Evolutionary conservation across 2,329 filamentous ascomycete species (phyloP).

Genomic region (Cercospora sojina): DNA sequence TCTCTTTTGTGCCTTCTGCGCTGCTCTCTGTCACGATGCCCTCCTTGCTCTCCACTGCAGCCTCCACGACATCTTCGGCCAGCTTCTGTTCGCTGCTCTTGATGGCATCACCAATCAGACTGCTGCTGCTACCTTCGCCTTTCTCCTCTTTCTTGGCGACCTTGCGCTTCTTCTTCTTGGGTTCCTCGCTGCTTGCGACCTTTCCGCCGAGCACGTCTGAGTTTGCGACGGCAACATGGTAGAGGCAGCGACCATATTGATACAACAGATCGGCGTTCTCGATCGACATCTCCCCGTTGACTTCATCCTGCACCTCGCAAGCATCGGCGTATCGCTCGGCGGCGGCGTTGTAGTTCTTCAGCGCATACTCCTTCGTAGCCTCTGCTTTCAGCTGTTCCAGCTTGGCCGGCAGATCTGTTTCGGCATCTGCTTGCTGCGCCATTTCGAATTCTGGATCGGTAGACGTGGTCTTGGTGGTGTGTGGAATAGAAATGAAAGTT

Average conservation of each 20-base stretch:
- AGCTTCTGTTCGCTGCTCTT: slow-evolving; percentile 42
- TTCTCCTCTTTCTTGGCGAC: slow-evolving; percentile 29
- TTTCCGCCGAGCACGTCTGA: slow-evolving; percentile 90
- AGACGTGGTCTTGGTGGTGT: background rate
- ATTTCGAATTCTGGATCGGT: background rate
- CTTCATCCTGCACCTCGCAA: slow-evolving; percentile 81
- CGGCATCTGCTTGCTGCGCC: slow-evolving; percentile 18
- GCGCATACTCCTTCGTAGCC: slow-evolving; percentile 79
- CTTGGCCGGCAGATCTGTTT: slow-evolving; percentile 31
- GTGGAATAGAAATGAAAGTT: background rate
- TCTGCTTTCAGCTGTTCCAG: slow-evolving; percentile 70
- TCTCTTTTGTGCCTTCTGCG: slow-evolving; percentile 45
- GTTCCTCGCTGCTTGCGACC: slow-evolving; percentile 60
- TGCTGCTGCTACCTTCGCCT: slow-evolving; percentile 30
- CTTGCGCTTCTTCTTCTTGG: slow-evolving; percentile 50
- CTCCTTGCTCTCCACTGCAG: slow-evolving; percentile 47
- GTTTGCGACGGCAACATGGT: slow-evolving; percentile 89
- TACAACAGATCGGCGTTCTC: slow-evolving; percentile 94
- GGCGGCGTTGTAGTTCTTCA: slow-evolving; percentile 83
- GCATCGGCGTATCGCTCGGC: slow-evolving; percentile 86
- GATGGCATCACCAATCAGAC: slow-evolving; percentile 34
- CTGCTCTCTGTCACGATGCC: slow-evolving; percentile 44
- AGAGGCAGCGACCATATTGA: slow-evolving; percentile 88
- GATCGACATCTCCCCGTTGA: slow-evolving; percentile 88
- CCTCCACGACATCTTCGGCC: slow-evolving; percentile 43